Base-by-base conservation (phyloP, 2,329 filamentous ascomycete genomes). In the Coniosporium tulheliwenetii region DNA sequence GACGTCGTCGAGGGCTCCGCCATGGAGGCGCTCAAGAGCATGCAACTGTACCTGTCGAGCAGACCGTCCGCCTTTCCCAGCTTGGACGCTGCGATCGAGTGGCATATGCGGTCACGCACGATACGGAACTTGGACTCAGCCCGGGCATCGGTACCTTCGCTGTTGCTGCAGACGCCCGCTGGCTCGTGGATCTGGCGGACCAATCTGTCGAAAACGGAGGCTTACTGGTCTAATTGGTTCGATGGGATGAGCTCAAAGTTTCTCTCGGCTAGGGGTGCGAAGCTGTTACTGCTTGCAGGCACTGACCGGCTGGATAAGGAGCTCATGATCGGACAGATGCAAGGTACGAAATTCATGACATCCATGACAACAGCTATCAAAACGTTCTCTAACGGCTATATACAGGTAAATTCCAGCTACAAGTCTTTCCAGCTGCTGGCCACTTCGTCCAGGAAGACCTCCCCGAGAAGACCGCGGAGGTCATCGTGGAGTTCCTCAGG, bases 401-500 rank as follows among this genome's bases (percentile, higher is more conserved):
- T 39, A 45, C 77, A 81, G 67, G 87, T 5, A 96, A 96, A 69
- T 98, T 96, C 56, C 86, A 93, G 43, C 67, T 98, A 37, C 84
- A 94, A 50, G 87, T 98, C 5, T 83, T 96, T 51, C 87, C 91
- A 1, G 85, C 94, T 56, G 86, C 91, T 1, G 91, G 91, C 0
- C 91, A 98, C 59, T 98, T 98, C 54, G 77, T 98, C 42, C 91
- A 98, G 48, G 91, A 98, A 59, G 91, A 98, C 58, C 73, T 89
- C 39, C 87, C 91, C 0, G 82, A 86, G 53, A 93, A 89, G 66
- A 93, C 82, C 36, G 91, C 91, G 1, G 70, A 81, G 50, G 73
- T 85, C 8, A 65, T 96, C 39, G 83, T 82, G 1, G 91, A 98
- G 56, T 96, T 98, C 56, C 89, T 91, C 54, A 81, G 79, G 49